A percentile compares a stretch with the other conserved stretches of the same genome.
Evolutionary conservation across 768 basidiomycete species (phyloP).

Genomic region (Boletus pseudo-olivaceus): DNA sequence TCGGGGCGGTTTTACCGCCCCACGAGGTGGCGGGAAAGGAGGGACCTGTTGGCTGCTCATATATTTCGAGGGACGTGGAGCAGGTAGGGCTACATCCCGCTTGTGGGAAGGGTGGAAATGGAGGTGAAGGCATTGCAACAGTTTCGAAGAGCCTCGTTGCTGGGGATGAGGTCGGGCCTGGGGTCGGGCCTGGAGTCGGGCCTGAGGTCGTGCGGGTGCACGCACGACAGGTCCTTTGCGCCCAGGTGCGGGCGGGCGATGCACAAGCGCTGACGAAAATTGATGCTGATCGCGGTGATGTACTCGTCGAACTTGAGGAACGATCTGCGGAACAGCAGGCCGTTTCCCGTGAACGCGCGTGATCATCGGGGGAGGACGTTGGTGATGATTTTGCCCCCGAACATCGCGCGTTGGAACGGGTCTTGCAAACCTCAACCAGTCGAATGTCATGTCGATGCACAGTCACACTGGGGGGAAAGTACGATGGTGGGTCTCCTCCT

Average conservation of each 20-base stretch:
- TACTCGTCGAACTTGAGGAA: conserved; percentile 18
- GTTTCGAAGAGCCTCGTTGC: conserved; percentile 10
- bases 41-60: conserved; percentile 7
- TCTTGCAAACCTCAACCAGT: conserved; percentile 26
- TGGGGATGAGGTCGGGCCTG: conserved; percentile 11
- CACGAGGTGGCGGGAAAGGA: conserved; percentile 23
- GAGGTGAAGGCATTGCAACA: conserved; percentile 23
- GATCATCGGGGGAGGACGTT: conserved; percentile 13
- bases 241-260: conserved; percentile 8
- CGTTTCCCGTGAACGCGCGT: conserved; percentile 19
- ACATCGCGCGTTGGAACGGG: conserved; percentile 13
- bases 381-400: conserved; percentile 13
- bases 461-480: conserved; percentile 11
- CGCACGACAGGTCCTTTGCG: conserved; percentile 19
- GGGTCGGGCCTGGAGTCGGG: conserved; percentile 5
- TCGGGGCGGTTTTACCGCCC: conserved; percentile 10
- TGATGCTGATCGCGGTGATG: conserved; percentile 16
- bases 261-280: conserved; percentile 1
- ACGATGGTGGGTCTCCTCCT: conserved; percentile 8
- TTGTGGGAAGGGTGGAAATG: conserved; percentile 26
- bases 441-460: conserved; percentile 22
- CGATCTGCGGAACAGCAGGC: conserved; percentile 13
- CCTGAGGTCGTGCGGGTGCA: not conserved
- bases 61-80: conserved; percentile 8
- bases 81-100: conserved; percentile 11